phyloP scores from a whole-genome alignment of 2,329 filamentous ascomycete species.

The Aspergillus phoenicis region DNA sequence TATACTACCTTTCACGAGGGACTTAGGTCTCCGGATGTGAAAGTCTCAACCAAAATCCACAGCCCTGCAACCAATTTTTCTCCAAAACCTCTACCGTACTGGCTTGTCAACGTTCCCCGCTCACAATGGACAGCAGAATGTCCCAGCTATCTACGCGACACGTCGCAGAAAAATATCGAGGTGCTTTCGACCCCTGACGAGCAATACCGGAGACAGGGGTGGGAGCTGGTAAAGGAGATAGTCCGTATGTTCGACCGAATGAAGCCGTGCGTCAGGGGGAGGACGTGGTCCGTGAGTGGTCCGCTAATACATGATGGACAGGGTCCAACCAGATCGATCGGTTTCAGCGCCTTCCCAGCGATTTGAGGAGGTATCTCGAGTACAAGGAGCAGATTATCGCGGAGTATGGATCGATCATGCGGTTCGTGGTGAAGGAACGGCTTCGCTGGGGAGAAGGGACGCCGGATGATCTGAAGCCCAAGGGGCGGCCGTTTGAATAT shows the following conservation, averaged over 20 bases:
- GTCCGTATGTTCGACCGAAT: conserved; percentile 48
- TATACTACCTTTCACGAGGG: conserved; percentile 29
- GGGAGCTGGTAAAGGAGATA: conserved; percentile 69
- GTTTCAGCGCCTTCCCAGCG: conserved; percentile 75
- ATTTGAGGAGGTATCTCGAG: conserved; percentile 75
- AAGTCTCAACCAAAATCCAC: conserved; percentile 16
- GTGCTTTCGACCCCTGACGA: conserved; percentile 73
- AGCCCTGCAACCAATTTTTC: conserved; percentile 13
- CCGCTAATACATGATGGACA: conserved; percentile 26
- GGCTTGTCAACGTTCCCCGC: conserved; percentile 77
- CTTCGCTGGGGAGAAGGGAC: conserved; percentile 65
- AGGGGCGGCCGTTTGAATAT: conserved; percentile 36
- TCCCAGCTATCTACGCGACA: conserved; percentile 67
- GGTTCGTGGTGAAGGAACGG: conserved; percentile 71
- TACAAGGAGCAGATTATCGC: conserved; percentile 66
- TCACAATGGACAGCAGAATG: conserved; percentile 66
- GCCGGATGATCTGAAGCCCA: conserved; percentile 37
- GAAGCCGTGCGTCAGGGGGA: conserved; percentile 2
- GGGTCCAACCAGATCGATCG: conserved; percentile 69
- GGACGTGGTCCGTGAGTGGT: neutral
- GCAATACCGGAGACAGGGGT: conserved; percentile 64
- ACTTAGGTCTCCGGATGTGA: conserved; percentile 20
- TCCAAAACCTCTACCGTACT: conserved; percentile 61
- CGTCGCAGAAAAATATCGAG: conserved; percentile 67
- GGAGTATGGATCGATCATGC: conserved; percentile 74